phyloP scores from a whole-genome alignment of 2,329 filamentous ascomycete genomes.

The Cordyceps javanica region DNA sequence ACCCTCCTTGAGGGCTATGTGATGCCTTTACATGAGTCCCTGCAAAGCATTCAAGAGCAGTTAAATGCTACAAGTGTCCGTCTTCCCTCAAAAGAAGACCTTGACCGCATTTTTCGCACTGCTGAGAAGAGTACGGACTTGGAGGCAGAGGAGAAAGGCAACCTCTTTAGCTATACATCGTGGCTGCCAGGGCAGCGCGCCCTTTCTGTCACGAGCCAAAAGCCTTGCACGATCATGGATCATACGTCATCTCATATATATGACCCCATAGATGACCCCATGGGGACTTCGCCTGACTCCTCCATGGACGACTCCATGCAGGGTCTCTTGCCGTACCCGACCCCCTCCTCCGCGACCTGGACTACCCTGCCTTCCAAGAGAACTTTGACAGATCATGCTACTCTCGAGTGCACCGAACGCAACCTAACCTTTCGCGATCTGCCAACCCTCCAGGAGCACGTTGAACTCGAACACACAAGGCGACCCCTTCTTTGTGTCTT shows the following conservation, averaged over 20 bases:
- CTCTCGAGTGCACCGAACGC: slow-evolving; percentile 12
- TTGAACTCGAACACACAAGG: slow-evolving; percentile 49
- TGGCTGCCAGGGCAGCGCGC: too few relatives aligned
- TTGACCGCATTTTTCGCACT: too few relatives aligned
- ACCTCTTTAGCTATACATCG: too few relatives aligned
- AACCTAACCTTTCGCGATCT: slow-evolving; percentile 38
- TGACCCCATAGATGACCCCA: too few relatives aligned
- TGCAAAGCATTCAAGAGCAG: not conserved
- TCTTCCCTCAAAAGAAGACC: too few relatives aligned
- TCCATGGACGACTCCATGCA: too few relatives aligned
- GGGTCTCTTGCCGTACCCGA: slow-evolving; percentile 7
- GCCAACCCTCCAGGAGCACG: slow-evolving; percentile 40
- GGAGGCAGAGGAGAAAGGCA: too few relatives aligned
- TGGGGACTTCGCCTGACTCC: too few relatives aligned
- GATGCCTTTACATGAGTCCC: not conserved
- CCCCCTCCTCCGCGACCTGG: not conserved
- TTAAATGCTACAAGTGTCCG: not conserved
- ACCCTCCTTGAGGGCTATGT: not conserved
- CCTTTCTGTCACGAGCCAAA: too few relatives aligned
- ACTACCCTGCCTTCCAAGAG: not conserved
- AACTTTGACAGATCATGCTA: not conserved
- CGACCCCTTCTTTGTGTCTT: slow-evolving; percentile 74
- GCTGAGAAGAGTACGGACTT: too few relatives aligned
- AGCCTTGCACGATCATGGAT: too few relatives aligned
- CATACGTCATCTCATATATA: too few relatives aligned